phyloP scores from a whole-genome alignment of 2,329 filamentous ascomycete species.

The Mycosphaerelloides madeirae region DNA sequence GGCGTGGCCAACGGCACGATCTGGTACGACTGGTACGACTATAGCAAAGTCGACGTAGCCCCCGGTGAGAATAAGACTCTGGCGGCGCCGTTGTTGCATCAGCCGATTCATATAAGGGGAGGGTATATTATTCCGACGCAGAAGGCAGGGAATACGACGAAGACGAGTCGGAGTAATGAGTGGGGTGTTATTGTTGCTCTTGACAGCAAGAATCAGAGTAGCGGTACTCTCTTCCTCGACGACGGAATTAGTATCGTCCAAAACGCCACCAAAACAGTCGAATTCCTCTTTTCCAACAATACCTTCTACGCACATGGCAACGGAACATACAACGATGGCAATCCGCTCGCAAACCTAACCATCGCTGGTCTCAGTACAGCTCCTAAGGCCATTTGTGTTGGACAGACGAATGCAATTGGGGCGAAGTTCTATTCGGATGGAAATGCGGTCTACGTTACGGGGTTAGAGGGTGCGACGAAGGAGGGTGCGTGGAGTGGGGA shows the following conservation, averaged over 20 bases:
- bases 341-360: constrained; percentile 27
- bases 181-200: constrained; percentile 18
- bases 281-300: constrained; percentile 20
- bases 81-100: constrained; percentile 22
- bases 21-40: constrained; percentile 75
- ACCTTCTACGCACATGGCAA: constrained; percentile 18
- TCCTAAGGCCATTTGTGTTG: constrained; percentile 7
- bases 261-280: constrained; percentile 50
- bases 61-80: constrained; percentile 37
- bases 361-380: constrained; percentile 20
- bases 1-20: constrained; percentile 53
- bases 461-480: constrained; percentile 11
- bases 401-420: neutral
- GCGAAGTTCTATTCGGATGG: constrained; percentile 10
- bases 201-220: constrained; percentile 3
- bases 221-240: constrained; percentile 45
- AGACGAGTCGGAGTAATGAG: constrained; percentile 14
- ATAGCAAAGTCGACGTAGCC: constrained; percentile 48
- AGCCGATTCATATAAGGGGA: constrained; percentile 25
- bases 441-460: constrained; percentile 15
- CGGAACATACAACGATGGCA: constrained; percentile 19
- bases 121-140: constrained; percentile 25
- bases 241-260: constrained; percentile 63
- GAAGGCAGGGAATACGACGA: constrained; percentile 18
- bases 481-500: constrained; percentile 15